A percentile compares a stretch with the other conserved stretches of the same genome.
phyloP scores from a whole-genome alignment of 768 basidiomycete genomes.

The Phaeotremella fagi region DNA sequence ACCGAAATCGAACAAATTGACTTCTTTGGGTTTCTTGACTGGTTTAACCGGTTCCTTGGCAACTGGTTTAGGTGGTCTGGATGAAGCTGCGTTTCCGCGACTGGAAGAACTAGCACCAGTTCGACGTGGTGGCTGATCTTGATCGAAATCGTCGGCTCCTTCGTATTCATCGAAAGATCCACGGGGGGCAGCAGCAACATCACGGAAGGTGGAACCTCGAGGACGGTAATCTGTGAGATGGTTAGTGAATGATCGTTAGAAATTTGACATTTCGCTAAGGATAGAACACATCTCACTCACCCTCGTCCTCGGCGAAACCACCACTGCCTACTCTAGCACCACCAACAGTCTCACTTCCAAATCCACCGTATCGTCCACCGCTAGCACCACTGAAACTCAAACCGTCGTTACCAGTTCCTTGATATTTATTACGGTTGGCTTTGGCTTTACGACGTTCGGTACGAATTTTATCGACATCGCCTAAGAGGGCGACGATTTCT shows the following conservation, averaged over 20 bases:
- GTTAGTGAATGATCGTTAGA: neutral
- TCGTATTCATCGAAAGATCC: slow-evolving; percentile 85
- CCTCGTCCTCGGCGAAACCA: slow-evolving; percentile 40
- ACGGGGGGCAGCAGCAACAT: slow-evolving; percentile 6
- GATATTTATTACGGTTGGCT: slow-evolving; percentile 80
- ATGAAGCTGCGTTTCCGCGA: neutral
- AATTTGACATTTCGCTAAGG: neutral
- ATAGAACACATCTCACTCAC: slow-evolving; percentile 18
- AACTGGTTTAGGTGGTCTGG: slow-evolving; percentile 24
- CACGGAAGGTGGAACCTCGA: slow-evolving; percentile 5
- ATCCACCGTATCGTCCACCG: slow-evolving; percentile 62
- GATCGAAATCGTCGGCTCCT: slow-evolving; percentile 83
- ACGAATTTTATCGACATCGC: slow-evolving; percentile 86
- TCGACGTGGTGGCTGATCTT: slow-evolving; percentile 48
- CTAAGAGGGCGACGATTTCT: slow-evolving; percentile 85
- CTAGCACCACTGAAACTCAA: slow-evolving; percentile 60
- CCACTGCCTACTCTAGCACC: slow-evolving; percentile 46
- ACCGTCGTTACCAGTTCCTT: slow-evolving; percentile 73
- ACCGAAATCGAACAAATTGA: slow-evolving; percentile 74
- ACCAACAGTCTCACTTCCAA: slow-evolving; percentile 56
- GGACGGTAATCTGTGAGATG: slow-evolving; percentile 24
- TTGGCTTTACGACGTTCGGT: slow-evolving; percentile 88
- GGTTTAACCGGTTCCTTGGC: slow-evolving; percentile 47
- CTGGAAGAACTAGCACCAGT: slow-evolving; percentile 8
- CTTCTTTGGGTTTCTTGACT: slow-evolving; percentile 53